phyloP scores from a whole-genome alignment of 1,139 yeast species.

The Candida tetrigidarum region DNA sequence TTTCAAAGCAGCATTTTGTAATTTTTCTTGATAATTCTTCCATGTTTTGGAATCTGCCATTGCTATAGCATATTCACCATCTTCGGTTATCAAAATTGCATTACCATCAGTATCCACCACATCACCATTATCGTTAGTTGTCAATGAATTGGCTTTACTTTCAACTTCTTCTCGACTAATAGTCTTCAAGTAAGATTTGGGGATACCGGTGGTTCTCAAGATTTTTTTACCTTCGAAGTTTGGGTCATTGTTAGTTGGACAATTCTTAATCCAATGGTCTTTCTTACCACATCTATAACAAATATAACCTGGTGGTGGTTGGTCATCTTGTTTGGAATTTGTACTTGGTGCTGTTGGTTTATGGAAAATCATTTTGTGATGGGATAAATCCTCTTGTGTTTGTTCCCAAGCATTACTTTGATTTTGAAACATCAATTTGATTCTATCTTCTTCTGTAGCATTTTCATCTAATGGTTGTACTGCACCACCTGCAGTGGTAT shows the following conservation, averaged over 20 bases:
- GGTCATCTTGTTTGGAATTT: conserved; percentile 54
- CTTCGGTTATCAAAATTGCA: conserved; percentile 84
- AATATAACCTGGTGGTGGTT: conserved; percentile 95
- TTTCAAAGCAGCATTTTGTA: conserved; percentile 54
- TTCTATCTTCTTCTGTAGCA: conserved; percentile 82
- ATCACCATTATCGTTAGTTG: conserved; percentile 50
- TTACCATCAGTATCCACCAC: conserved; percentile 68
- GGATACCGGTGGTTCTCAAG: conserved; percentile 96
- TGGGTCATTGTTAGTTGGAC: conserved; percentile 94
- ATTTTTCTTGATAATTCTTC: conserved; percentile 81
- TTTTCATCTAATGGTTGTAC: conserved; percentile 31
- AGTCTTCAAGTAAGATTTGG: conserved; percentile 87
- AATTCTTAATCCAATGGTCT: conserved; percentile 95
- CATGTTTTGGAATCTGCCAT: conserved; percentile 94
- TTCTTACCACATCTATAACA: conserved; percentile 97
- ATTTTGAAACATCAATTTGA: conserved; percentile 88
- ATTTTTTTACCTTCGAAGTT: conserved; percentile 92
- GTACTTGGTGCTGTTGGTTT: conserved; percentile 41
- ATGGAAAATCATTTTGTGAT: conserved; percentile 65
- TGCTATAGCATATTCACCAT: conserved; percentile 94
- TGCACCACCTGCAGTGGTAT: conserved; percentile 18
- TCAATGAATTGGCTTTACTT: conserved; percentile 55
- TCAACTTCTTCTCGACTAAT: conserved; percentile 55
- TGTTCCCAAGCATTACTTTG: conserved; percentile 95
- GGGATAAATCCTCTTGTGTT: conserved; percentile 89